A percentile compares a stretch with the other conserved stretches of the same genome.
Evolutionary conservation across 345 rosid genomes (phyloP).

Genomic region (Salix udensis): DNA sequence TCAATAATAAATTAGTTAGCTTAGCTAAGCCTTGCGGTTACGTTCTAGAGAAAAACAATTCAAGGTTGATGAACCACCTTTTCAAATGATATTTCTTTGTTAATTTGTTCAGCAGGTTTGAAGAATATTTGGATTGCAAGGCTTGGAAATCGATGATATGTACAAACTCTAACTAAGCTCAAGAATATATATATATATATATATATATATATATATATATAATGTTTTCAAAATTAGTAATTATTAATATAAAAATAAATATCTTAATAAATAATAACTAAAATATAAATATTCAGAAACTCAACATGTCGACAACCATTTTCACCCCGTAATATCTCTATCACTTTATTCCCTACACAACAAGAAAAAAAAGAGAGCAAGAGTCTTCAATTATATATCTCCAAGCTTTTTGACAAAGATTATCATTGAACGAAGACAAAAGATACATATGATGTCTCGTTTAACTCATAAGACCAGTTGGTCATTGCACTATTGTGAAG

Average conservation of each 20-base stretch:
- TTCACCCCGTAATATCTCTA: not conserved
- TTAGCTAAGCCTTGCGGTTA: not conserved
- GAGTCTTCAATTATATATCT: not conserved
- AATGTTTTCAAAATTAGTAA: too few relatives aligned
- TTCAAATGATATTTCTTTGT: not conserved
- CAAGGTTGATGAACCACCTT: not conserved
- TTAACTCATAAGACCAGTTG: too few relatives aligned
- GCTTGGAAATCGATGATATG: not conserved
- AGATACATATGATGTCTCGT: not conserved
- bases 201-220: too few relatives aligned
- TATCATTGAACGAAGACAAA: not conserved
- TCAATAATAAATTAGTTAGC: not conserved
- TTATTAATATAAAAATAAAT: too few relatives aligned
- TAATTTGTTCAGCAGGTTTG: not conserved
- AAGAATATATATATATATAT: too few relatives aligned
- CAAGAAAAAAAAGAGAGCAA: not conserved
- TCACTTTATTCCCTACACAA: not conserved
- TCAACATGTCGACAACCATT: too few relatives aligned
- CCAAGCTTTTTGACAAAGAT: not conserved
- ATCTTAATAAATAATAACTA: too few relatives aligned
- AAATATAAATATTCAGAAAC: too few relatives aligned
- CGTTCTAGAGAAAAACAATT: not conserved
- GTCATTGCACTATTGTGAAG: not conserved
- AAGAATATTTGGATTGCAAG: too few relatives aligned
- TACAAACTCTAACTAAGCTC: too few relatives aligned